A percentile compares a stretch with the other conserved stretches of the same genome.
Conservation (phyloP, 2,329 filamentous ascomycete species). For the Dendryphion nanum region DNA sequence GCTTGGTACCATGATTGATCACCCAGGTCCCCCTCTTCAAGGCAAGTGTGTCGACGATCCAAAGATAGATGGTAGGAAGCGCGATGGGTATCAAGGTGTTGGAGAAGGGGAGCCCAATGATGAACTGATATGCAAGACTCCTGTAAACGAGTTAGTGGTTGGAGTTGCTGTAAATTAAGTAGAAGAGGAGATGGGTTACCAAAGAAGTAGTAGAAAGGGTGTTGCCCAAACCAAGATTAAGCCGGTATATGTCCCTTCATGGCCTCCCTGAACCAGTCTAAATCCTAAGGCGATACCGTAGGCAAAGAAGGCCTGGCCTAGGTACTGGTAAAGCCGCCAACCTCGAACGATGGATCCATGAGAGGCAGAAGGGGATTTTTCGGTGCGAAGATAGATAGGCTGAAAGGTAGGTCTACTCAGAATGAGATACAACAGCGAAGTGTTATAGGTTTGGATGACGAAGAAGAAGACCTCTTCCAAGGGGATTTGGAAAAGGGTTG, state of each 20-base stretch:
- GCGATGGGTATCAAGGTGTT: conserved; percentile 61
- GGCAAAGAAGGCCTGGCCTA: conserved; percentile 53
- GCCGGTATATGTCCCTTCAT: conserved; percentile 63
- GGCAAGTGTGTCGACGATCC: conserved; percentile 69
- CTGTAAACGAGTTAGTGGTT: conserved; percentile 29
- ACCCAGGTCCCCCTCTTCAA: conserved; percentile 69
- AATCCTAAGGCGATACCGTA: conserved; percentile 47
- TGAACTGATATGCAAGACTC: conserved; percentile 62
- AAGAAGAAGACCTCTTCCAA: conserved; percentile 76
- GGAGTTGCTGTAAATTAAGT: neutral
- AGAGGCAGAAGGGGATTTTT: conserved; percentile 24
- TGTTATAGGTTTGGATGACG: conserved; percentile 73
- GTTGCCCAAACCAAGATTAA: conserved; percentile 69
- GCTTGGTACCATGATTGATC: conserved; percentile 66
- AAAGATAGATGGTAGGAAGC: conserved; percentile 67
- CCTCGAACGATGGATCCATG: conserved; percentile 21
- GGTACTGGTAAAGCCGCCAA: conserved; percentile 43
- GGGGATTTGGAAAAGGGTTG: conserved; percentile 63
- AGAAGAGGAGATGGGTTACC: conserved; percentile 31
- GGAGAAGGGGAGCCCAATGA: conserved; percentile 58
- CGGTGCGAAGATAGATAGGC: conserved; percentile 50
- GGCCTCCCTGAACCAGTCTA: conserved; percentile 46
- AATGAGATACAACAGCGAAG: conserved; percentile 65
- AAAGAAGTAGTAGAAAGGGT: conserved; percentile 64
- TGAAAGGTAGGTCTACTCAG: conserved; percentile 64